Percentiles rank a stretch among this genome's conserved stretches.
phyloP scores from a whole-genome alignment of 768 basidiomycete species.

The Lanmaoa rubissima region DNA sequence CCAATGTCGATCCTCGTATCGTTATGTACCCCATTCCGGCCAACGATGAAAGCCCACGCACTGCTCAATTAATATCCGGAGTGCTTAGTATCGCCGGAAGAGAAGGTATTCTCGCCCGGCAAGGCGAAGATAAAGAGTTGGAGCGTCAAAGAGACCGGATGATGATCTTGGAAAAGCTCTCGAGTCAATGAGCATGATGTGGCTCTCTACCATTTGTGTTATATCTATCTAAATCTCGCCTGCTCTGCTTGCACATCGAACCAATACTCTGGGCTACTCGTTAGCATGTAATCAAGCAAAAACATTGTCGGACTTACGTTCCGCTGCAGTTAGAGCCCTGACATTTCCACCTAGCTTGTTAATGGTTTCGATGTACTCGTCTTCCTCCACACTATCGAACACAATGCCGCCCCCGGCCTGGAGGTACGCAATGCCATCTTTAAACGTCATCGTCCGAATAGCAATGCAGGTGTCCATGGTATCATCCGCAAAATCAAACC shows the following conservation, averaged over 20 bases:
- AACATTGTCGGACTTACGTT: conserved; percentile 56
- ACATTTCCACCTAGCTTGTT: conserved; percentile 92
- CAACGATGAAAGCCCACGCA: conserved; percentile 92
- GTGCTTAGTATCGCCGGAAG: conserved; percentile 86
- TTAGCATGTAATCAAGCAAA: conserved; percentile 18
- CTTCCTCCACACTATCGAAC: conserved; percentile 93
- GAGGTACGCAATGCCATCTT: conserved; percentile 85
- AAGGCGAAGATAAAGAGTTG: conserved; percentile 27
- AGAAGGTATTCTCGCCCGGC: conserved; percentile 58
- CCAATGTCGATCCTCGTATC: conserved; percentile 91
- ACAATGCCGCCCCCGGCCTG: conserved; percentile 99
- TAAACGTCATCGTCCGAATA: conserved; percentile 97
- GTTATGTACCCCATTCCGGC: conserved; percentile 99
- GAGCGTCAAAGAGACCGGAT: conserved; percentile 26
- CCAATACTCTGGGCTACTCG: conserved; percentile 58
- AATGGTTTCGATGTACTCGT: conserved; percentile 94
- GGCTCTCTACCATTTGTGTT: conserved; percentile 2
- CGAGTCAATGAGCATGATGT: conserved; percentile 17
- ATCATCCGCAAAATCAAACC: conserved; percentile 93
- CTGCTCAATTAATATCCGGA: conserved; percentile 88
- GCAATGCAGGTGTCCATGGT: conserved; percentile 99
- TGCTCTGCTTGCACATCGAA: conserved; percentile 57
- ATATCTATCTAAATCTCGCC: conserved; percentile 26
- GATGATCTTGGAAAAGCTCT: conserved; percentile 27
- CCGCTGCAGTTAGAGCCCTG: conserved; percentile 80